Evolutionary conservation across 768 basidiomycete genomes (phyloP).

Genomic region (Calocybe gangraenosa): DNA sequence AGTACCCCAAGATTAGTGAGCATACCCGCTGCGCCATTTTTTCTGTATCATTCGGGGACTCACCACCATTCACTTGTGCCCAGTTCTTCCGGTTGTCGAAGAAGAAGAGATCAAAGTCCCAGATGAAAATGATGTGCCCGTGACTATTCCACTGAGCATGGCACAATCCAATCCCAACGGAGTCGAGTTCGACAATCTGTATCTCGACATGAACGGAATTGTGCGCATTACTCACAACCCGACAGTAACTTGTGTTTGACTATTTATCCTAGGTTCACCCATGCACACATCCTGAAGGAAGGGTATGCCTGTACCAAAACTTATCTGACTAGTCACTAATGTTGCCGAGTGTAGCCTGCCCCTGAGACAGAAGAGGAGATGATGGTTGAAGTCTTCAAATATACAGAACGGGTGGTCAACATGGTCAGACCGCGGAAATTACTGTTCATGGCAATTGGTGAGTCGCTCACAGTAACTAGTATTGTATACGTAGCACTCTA

Average conservation of each 20-base stretch:
- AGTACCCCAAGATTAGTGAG: conserved; percentile 95
- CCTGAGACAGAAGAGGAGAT: conserved; percentile 98
- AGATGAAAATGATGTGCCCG: conserved; percentile 60
- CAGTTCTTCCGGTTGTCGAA: conserved; percentile 78
- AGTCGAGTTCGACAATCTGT: conserved; percentile 91
- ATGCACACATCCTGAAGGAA: conserved; percentile 98
- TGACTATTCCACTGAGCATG: conserved; percentile 77
- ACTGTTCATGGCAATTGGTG: conserved; percentile 98
- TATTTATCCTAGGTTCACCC: conserved; percentile 78
- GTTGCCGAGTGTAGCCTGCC: conserved; percentile 55
- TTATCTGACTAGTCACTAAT: neutral
- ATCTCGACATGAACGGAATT: conserved; percentile 99
- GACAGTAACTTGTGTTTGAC: neutral
- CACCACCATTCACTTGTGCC: neutral
- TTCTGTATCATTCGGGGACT: neutral
- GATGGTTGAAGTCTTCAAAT: conserved; percentile 97
- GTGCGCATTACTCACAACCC: conserved; percentile 39
- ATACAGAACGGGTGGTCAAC: conserved; percentile 95
- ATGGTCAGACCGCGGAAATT: conserved; percentile 95
- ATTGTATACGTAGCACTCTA: conserved; percentile 1
- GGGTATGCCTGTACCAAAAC: conserved; percentile 39
- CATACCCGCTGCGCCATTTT: conserved; percentile 4
- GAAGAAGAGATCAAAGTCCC: conserved; percentile 74
- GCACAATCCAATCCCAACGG: conserved; percentile 89
- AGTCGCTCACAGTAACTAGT: conserved; percentile 18